Percentiles rank a stretch among this genome's conserved stretches.
Conservation (phyloP, 345 rosid genomes). For the Gossypium longicalyx region DNA sequence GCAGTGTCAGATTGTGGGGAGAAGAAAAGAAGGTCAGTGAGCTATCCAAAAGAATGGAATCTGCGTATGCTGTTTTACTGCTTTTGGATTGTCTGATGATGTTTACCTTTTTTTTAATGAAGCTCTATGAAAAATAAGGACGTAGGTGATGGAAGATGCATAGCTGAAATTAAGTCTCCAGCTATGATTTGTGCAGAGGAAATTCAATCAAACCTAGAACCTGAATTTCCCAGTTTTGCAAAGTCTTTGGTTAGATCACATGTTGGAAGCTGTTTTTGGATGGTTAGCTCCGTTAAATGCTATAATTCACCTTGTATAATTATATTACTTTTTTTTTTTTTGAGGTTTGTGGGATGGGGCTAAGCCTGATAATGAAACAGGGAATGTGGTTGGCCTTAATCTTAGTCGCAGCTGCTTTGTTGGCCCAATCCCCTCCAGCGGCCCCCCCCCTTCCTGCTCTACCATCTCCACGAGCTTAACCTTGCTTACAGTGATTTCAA, state of each 20-base stretch:
- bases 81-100: neutral
- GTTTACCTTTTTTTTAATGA: neutral
- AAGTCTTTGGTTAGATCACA: slow-evolving; percentile 64
- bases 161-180: slow-evolving; percentile 36
- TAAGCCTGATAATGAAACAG: neutral
- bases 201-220: slow-evolving; percentile 56
- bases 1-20: slow-evolving; percentile 31
- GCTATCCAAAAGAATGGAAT: slow-evolving; percentile 7
- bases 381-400: slow-evolving; percentile 26
- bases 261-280: slow-evolving; percentile 66
- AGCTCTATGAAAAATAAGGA: slow-evolving; percentile 24
- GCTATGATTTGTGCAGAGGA: slow-evolving; percentile 56
- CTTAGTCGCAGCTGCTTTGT: slow-evolving; percentile 15
- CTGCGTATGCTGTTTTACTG: neutral
- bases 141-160: slow-evolving; percentile 16
- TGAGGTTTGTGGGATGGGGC: slow-evolving; percentile 26
- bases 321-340: neutral
- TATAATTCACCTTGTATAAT: neutral
- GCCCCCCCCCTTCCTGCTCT: slow-evolving; percentile 11
- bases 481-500: slow-evolving; percentile 21
- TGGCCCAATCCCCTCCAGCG: neutral
- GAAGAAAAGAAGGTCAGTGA: slow-evolving; percentile 43
- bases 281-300: slow-evolving; percentile 34
- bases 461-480: slow-evolving; percentile 9
- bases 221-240: slow-evolving; percentile 50